Base-by-base conservation (phyloP, 1,284 basidiomycete species). In the Ustilago loliicola region DNA sequence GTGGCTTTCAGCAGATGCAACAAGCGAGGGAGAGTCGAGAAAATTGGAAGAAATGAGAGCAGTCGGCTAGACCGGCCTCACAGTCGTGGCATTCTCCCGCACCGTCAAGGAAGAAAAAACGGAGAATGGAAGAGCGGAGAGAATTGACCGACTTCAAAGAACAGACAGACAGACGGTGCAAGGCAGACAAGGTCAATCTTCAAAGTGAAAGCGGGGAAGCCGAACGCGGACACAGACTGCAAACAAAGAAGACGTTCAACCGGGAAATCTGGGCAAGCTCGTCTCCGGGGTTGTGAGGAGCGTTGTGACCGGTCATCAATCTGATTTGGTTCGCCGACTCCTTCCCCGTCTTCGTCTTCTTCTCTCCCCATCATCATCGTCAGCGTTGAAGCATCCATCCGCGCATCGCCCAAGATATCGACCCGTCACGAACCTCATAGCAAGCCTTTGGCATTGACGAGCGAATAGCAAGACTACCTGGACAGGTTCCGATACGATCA, bases 11-110 rank as follows among this genome's bases (percentile, higher is more conserved):
- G 17, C 36, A 38, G 36, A 38, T 38, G 13, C 36, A 32, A 29
- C 8, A 30, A 30, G 55, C 25, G 2, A 30, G 30, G 27, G 38
- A 30, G 38, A 53, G 32, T 38, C 55, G 55, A 57, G 55, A 51
- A 40, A 50, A 50, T 40, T 40, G 58, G 58, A 60, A 60, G 56
- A 58, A 57, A 38, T 29, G 27, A 7, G 42, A 45, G 42, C 42
- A 8, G 17, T n/a, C 13, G 23, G 45, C n/a, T 23, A 15, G 23
- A 50, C 25, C 15, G 23, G 15, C 2, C 48, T 50, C 9, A 50
- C 27, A 7, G 17, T 15, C 9, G 51, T 21, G 27, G 32, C 27
- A 40, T 34, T 15, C 19, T 45, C 42, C n/a, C n/a, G 42, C 42
- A 45, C 15, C n/a, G 21, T 3, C 13, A 15, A 38, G 36, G 15